Conservation (phyloP, 2,329 filamentous ascomycete genomes). For the Colletotrichum tofieldiae region DNA sequence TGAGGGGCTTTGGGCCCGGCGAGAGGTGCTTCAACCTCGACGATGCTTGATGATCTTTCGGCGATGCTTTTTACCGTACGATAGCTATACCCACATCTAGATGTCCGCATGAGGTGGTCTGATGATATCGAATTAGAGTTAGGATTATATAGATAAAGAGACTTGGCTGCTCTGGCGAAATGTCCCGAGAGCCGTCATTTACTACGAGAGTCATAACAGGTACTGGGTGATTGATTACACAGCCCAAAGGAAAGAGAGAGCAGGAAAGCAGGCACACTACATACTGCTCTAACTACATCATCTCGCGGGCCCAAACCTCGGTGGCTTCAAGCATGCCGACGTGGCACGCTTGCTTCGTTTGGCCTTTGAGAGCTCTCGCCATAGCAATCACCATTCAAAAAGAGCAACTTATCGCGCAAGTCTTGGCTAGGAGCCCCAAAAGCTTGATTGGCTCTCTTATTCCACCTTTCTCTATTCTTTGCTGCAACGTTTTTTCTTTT, state of each 20-base stretch:
- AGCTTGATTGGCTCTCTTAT: neutral
- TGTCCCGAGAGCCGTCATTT: too few species aligned
- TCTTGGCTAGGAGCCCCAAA: neutral
- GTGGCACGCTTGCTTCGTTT: neutral
- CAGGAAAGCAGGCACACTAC: neutral
- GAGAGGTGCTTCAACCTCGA: neutral
- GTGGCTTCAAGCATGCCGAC: neutral
- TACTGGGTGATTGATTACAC: too few species aligned
- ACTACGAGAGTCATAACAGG: too few species aligned
- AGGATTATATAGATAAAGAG: neutral
- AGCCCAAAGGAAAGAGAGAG: too few species aligned
- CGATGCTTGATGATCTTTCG: neutral
- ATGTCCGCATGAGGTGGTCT: neutral
- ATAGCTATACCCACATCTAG: conserved; percentile 5
- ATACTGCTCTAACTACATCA: neutral
- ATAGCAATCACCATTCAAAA: neutral
- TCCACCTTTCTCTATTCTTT: neutral
- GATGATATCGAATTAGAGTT: neutral
- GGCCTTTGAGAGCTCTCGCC: neutral
- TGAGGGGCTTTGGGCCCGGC: neutral
- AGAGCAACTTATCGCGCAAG: neutral
- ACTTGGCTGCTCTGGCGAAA: neutral
- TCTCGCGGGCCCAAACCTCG: neutral
- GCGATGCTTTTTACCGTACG: neutral
- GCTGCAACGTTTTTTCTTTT: neutral